Evolutionary conservation across 352 stramenopile species (phyloP).

Genomic region (Globisporangium recalcitrans): DNA sequence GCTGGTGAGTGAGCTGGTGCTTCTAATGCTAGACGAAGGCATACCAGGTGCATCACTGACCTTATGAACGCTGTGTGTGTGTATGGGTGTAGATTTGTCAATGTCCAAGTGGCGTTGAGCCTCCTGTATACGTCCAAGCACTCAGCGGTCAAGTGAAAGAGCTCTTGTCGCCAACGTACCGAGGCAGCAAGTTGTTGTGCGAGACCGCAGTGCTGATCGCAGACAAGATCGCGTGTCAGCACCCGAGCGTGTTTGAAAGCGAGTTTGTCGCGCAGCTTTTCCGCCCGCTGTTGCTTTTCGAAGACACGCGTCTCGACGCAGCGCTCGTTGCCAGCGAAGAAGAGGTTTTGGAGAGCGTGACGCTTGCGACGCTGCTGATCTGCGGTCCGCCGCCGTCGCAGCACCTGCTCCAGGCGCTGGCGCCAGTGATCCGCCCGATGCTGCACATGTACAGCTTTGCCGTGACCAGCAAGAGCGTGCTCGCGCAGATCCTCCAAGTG

Average conservation of each 20-base stretch:
- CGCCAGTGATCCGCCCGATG: constrained; percentile 50
- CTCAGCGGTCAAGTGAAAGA: constrained; percentile 51
- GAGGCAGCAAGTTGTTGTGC: constrained; percentile 61
- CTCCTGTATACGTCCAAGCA: constrained; percentile 34
- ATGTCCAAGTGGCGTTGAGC: constrained; percentile 40
- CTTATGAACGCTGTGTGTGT: not conserved
- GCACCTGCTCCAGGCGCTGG: constrained; percentile 38
- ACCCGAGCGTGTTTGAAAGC: constrained; percentile 39
- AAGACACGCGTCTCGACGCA: constrained; percentile 22
- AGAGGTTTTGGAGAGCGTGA: constrained; percentile 45
- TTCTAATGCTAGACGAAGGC: not conserved
- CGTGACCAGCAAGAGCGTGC: constrained; percentile 54
- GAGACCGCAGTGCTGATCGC: constrained; percentile 66
- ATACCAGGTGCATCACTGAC: not conserved
- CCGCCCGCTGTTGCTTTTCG: constrained; percentile 56
- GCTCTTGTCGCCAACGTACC: constrained; percentile 44
- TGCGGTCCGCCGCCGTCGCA: constrained; percentile 63
- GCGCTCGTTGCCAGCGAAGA: constrained; percentile 30
- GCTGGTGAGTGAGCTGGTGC: constrained; percentile 25
- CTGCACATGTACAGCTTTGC: constrained; percentile 75
- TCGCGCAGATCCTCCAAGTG: constrained; percentile 42
- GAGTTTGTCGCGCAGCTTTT: constrained; percentile 57
- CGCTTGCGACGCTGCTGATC: constrained; percentile 49
- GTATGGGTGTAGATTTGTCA: constrained; percentile 47
- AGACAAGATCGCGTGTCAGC: constrained; percentile 44